These are phyloP conservation scores for Zelonia costaricensis DNA, from an alignment of 208 protist genomes.

Conservation along the genomic window DNA sequence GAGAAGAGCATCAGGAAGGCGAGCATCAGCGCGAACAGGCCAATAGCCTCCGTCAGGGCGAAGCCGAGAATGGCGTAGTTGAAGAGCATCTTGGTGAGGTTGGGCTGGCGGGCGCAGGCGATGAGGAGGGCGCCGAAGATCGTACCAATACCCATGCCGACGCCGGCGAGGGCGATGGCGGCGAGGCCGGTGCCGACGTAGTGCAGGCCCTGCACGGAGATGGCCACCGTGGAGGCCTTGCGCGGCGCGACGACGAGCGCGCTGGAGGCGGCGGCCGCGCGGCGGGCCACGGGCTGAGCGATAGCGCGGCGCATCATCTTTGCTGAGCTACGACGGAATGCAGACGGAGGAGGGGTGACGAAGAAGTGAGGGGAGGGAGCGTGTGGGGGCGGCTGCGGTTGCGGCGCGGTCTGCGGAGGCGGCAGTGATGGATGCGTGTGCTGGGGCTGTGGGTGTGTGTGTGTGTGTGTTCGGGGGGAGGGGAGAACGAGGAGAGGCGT, in stretches of 20 bases:
- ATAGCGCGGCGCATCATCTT: constrained; percentile 74
- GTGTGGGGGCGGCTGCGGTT: too few relatives aligned
- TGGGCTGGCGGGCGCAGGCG: constrained; percentile 74
- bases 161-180: constrained; percentile 71
- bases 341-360: neutral
- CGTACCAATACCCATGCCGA: constrained; percentile 68
- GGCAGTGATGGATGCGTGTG: neutral
- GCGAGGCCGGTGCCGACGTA: constrained; percentile 80
- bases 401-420: too few relatives aligned
- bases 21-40: constrained; percentile 84
- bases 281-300: constrained; percentile 40
- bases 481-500: neutral
- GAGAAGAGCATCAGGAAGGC: constrained; percentile 91
- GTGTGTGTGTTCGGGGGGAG: neutral
- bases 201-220: constrained; percentile 74
- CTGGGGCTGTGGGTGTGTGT: neutral
- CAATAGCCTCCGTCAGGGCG: constrained; percentile 86
- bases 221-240: constrained; percentile 60
- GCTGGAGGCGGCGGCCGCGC: constrained; percentile 31
- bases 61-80: constrained; percentile 87
- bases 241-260: constrained; percentile 42
- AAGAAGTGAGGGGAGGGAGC: neutral
- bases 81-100: constrained; percentile 80
- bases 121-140: constrained; percentile 76
- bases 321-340: neutral